A percentile compares a stretch with the other conserved stretches of the same genome.
These are phyloP conservation scores for Carex littledalei DNA, from an alignment of 176 grass and related monocot species.

Conservation along the genomic window DNA sequence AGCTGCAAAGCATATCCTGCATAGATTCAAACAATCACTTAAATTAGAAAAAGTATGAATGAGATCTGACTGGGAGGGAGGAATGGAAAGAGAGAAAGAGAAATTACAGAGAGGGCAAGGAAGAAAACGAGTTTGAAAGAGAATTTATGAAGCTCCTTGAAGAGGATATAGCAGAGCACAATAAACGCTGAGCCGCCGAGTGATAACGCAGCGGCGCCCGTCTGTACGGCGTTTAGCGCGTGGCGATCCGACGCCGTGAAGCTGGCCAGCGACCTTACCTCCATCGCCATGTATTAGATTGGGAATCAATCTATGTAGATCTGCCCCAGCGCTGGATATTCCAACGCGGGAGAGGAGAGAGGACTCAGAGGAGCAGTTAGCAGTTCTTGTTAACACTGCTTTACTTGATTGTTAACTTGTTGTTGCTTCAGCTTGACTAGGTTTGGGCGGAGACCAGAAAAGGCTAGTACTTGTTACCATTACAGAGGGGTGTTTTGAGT, in stretches of 20 bases:
- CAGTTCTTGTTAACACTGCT: no score
- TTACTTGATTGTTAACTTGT: no score
- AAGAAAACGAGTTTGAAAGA: constrained; percentile 98
- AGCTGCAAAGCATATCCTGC: constrained; percentile 99
- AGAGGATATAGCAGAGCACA: constrained; percentile 89
- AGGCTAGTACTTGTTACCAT: no score
- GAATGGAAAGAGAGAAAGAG: background rate
- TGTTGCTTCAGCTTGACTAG: no score
- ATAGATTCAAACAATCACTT: no score
- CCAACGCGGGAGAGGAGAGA: no score
- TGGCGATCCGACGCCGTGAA: constrained; percentile 38
- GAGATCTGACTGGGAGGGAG: no score
- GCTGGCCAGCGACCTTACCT: background rate
- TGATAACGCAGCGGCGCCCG: constrained; percentile 59
- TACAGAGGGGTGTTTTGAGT: no score
- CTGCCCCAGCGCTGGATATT: background rate
- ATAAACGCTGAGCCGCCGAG: constrained; percentile 86
- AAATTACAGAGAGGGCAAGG: constrained; percentile 67
- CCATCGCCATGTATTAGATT: no score
- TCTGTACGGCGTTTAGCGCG: constrained; percentile 45
- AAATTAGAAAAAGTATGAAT: no score
- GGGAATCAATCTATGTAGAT: background rate
- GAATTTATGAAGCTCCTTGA: constrained; percentile 97
- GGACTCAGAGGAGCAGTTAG: no score
- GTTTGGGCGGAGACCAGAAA: no score